A percentile compares a stretch with the other conserved stretches of the same genome.
These are phyloP conservation scores for Trichoderma sp. DNA, from an alignment of 2,329 filamentous ascomycete genomes.

Conservation along the genomic window DNA sequence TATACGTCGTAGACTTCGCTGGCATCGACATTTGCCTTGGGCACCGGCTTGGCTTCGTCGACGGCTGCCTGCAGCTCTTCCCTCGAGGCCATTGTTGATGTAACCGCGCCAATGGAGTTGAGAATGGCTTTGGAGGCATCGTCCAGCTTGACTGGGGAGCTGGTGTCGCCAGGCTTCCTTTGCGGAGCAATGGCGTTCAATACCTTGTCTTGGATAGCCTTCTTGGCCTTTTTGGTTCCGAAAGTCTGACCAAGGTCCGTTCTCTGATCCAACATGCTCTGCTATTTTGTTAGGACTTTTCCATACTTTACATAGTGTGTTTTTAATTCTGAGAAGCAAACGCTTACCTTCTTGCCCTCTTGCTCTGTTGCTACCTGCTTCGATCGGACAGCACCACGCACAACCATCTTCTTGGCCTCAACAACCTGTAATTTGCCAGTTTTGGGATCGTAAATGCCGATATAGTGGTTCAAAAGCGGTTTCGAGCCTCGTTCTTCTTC, in stretches of 20 bases:
- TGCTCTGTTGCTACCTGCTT: slow-evolving; percentile 51
- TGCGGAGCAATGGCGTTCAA: slow-evolving; percentile 67
- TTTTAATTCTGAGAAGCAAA: not conserved
- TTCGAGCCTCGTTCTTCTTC: slow-evolving; percentile 45
- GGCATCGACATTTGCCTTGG: slow-evolving; percentile 67
- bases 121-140: slow-evolving; percentile 62
- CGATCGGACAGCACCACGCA: slow-evolving; percentile 58
- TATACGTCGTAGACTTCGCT: slow-evolving; percentile 73
- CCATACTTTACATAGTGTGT: no score
- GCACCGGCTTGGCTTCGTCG: slow-evolving; percentile 71
- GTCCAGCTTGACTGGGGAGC: slow-evolving; percentile 52
- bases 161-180: slow-evolving; percentile 38
- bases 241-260: slow-evolving; percentile 76
- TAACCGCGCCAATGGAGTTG: slow-evolving; percentile 61
- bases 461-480: slow-evolving; percentile 59
- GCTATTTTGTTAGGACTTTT: slow-evolving; percentile 31
- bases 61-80: slow-evolving; percentile 65
- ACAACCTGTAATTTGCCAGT: slow-evolving; percentile 62
- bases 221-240: slow-evolving; percentile 83
- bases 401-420: slow-evolving; percentile 64
- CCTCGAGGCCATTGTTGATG: slow-evolving; percentile 65
- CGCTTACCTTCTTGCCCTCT: slow-evolving; percentile 21
- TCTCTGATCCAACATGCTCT: slow-evolving; percentile 63
- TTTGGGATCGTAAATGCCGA: slow-evolving; percentile 64
- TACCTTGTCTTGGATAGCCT: slow-evolving; percentile 67